phyloP scores from a whole-genome alignment of 352 stramenopile species.

The Lagenidium sp. region DNA sequence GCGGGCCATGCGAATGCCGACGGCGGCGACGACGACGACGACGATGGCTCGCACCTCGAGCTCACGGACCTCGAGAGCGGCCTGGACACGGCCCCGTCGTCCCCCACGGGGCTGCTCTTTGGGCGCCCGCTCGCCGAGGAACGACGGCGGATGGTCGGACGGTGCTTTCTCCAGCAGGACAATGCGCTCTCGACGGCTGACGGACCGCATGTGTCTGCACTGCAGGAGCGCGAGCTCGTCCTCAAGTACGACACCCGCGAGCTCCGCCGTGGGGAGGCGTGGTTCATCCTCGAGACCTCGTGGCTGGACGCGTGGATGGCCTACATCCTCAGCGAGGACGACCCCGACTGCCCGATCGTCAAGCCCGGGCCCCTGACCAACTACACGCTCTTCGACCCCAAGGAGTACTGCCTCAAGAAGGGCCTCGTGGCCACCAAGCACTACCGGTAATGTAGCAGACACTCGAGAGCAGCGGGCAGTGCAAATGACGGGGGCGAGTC shows the following conservation, averaged over 20 bases:
- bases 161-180: not conserved
- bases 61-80: conserved; percentile 15
- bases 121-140: conserved; percentile 18
- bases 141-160: conserved; percentile 12
- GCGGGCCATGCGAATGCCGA: conserved; percentile 5
- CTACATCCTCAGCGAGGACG: conserved; percentile 60
- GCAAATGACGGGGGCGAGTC: too few relatives aligned
- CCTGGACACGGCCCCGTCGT: not conserved
- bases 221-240: conserved; percentile 54
- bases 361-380: conserved; percentile 60
- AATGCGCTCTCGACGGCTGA: not conserved
- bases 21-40: conserved; percentile 1
- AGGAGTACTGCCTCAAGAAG: conserved; percentile 54
- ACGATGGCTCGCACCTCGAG: conserved; percentile 8
- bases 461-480: too few relatives aligned
- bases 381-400: conserved; percentile 62
- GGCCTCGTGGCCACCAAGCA: conserved; percentile 51
- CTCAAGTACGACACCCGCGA: conserved; percentile 56
- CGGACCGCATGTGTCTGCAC: not conserved
- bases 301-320: conserved; percentile 80
- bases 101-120: conserved; percentile 5
- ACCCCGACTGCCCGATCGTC: conserved; percentile 32
- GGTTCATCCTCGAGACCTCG: conserved; percentile 67
- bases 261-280: conserved; percentile 58
- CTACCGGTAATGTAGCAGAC: conserved; percentile 64